Conservation (phyloP, 2,329 filamentous ascomycete species). For the Calonectria fujianensis region DNA sequence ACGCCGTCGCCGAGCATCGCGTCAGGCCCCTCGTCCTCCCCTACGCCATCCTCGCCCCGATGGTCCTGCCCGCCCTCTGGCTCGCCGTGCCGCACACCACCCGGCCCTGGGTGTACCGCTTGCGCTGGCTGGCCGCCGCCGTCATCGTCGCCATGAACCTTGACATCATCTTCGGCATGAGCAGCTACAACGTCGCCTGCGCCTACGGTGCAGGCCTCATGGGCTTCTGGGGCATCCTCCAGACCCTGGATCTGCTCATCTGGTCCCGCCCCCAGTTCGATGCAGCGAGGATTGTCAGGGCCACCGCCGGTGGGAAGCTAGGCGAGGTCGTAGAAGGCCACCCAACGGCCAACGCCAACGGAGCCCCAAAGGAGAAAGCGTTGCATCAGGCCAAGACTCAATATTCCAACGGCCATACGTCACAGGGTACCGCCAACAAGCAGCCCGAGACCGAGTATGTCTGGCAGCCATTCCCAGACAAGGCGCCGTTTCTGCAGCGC, state of each 20-base stretch:
- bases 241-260: slow-evolving; percentile 69
- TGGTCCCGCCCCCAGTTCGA: slow-evolving; percentile 75
- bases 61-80: slow-evolving; percentile 72
- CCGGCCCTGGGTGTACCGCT: slow-evolving; percentile 69
- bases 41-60: slow-evolving; percentile 67
- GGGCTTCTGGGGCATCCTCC: slow-evolving; percentile 70
- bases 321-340: background rate
- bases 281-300: slow-evolving; percentile 69
- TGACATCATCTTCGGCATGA: slow-evolving; percentile 63
- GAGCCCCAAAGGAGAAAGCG: slow-evolving; percentile 27
- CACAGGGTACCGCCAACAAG: background rate
- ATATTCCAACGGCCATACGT: background rate
- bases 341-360: slow-evolving; percentile 11
- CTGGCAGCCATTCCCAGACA: slow-evolving; percentile 76
- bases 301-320: slow-evolving; percentile 40
- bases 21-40: slow-evolving; percentile 71
- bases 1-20: slow-evolving; percentile 61
- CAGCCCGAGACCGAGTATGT: slow-evolving; percentile 68
- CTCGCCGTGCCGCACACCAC: slow-evolving; percentile 73
- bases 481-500: slow-evolving; percentile 68
- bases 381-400: slow-evolving; percentile 33
- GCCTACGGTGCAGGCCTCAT: slow-evolving; percentile 72
- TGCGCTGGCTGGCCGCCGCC: slow-evolving; percentile 69
- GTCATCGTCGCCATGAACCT: slow-evolving; percentile 66
- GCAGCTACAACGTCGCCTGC: slow-evolving; percentile 71